Evolutionary conservation across 257 asterid species (phyloP).

Genomic region (Solanum pinnatisectum): DNA sequence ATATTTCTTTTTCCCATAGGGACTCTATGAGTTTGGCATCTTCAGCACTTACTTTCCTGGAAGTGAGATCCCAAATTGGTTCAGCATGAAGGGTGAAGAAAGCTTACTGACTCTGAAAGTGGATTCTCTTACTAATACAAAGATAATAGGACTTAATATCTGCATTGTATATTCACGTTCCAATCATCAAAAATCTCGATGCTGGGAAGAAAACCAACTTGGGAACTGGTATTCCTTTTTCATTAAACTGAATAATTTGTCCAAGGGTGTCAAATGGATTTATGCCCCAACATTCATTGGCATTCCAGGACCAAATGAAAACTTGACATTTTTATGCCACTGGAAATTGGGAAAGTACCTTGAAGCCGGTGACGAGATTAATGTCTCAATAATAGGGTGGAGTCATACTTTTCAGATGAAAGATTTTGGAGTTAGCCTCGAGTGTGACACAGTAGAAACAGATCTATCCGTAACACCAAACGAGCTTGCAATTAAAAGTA

Average conservation of each 20-base stretch:
- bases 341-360: slow-evolving; percentile 2
- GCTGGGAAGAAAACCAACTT: neutral
- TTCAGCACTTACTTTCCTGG: slow-evolving; percentile 6
- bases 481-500: neutral
- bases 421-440: neutral
- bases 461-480: neutral
- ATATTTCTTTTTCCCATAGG: neutral
- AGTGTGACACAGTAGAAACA: neutral
- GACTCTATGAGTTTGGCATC: slow-evolving; percentile 5
- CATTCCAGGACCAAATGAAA: slow-evolving; percentile 5
- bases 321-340: neutral
- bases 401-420: neutral
- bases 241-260: neutral
- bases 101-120: neutral
- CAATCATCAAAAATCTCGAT: neutral
- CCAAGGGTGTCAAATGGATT: neutral
- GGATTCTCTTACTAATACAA: neutral
- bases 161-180: slow-evolving; percentile 5
- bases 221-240: neutral
- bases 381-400: slow-evolving; percentile 1
- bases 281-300: slow-evolving; percentile 9
- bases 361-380: neutral
- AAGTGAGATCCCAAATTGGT: neutral
- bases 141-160: neutral
- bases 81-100: neutral